Conservation (phyloP, 1,284 basidiomycete species). For the Volvariella volvacea region DNA sequence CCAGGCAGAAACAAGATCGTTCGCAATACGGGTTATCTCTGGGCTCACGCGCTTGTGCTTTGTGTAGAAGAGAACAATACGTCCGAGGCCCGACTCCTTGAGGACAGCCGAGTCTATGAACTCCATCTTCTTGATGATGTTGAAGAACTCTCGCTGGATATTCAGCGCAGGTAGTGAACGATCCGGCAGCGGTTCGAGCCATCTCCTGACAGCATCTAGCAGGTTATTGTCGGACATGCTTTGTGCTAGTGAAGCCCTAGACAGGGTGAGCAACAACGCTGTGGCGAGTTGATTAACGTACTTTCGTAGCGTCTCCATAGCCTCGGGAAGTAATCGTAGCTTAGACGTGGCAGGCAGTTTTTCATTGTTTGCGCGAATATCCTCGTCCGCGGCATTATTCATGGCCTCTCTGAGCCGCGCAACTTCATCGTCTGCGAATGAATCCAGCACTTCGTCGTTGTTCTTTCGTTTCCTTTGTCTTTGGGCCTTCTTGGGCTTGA, state of each 20-base stretch:
- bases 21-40: conserved; percentile 75
- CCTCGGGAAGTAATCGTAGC: conserved; percentile 79
- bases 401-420: conserved; percentile 80
- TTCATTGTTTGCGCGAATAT: conserved; percentile 75
- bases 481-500: conserved; percentile 70
- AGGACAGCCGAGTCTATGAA: conserved; percentile 89
- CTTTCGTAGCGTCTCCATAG: conserved; percentile 94
- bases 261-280: conserved; percentile 7
- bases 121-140: conserved; percentile 80
- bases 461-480: conserved; percentile 69
- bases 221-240: conserved; percentile 95
- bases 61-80: conserved; percentile 92
- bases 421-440: conserved; percentile 89
- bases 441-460: conserved; percentile 75
- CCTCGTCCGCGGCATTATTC: conserved; percentile 82
- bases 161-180: conserved; percentile 90
- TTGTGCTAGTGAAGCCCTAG: conserved; percentile 78
- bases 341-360: conserved; percentile 87
- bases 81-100: conserved; percentile 90
- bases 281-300: conserved; percentile 31
- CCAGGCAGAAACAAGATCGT: conserved; percentile 83
- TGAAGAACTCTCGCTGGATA: conserved; percentile 92
- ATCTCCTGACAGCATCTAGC: conserved; percentile 83
- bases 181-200: conserved; percentile 95
- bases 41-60: conserved; percentile 87